Percentiles rank a stretch among this genome's conserved stretches.
Conservation (phyloP, 1,284 basidiomycete species). For the Malassezia pachydermatis region DNA sequence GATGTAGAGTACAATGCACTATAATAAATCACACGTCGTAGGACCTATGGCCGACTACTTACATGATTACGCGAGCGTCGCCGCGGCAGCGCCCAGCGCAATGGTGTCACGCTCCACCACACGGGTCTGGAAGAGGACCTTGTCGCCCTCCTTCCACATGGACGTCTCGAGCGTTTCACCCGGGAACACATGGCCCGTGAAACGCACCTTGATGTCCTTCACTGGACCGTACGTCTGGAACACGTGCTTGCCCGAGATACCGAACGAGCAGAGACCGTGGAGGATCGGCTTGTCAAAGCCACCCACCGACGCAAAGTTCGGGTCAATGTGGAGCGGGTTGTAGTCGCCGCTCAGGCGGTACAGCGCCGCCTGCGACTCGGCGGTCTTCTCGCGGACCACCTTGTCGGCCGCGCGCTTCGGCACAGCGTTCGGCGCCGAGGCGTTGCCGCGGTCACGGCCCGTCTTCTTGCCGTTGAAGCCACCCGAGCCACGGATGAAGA, state of each 20-base stretch:
- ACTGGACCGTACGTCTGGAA: conserved; percentile 73
- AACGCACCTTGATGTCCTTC: conserved; percentile 91
- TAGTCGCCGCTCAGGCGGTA: conserved; percentile 52
- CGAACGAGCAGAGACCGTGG: conserved; percentile 77
- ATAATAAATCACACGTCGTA: too few species aligned
- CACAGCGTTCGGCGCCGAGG: conserved; percentile 70
- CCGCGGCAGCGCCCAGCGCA: conserved; percentile 66
- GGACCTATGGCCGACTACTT: too few species aligned
- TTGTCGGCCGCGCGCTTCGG: conserved; percentile 52
- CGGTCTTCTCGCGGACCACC: conserved; percentile 41
- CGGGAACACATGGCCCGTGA: conserved; percentile 81
- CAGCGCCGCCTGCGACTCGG: conserved; percentile 59
- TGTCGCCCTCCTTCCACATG: conserved; percentile 94
- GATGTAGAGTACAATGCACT: too few species aligned
- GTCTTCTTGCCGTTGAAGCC: conserved; percentile 86
- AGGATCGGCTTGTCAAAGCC: conserved; percentile 77
- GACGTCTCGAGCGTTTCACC: conserved; percentile 64
- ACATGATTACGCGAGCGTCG: conserved; percentile 54
- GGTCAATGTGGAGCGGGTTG: conserved; percentile 88
- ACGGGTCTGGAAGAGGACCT: conserved; percentile 76
- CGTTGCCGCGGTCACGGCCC: conserved; percentile 78
- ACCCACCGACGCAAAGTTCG: conserved; percentile 83
- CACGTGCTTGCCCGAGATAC: conserved; percentile 88
- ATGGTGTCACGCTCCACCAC: conserved; percentile 65
- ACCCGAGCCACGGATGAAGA: conserved; percentile 85